These are phyloP conservation scores for Letharia lupina DNA, from an alignment of 495 filamentous ascomycete species.

Conservation along the genomic window DNA sequence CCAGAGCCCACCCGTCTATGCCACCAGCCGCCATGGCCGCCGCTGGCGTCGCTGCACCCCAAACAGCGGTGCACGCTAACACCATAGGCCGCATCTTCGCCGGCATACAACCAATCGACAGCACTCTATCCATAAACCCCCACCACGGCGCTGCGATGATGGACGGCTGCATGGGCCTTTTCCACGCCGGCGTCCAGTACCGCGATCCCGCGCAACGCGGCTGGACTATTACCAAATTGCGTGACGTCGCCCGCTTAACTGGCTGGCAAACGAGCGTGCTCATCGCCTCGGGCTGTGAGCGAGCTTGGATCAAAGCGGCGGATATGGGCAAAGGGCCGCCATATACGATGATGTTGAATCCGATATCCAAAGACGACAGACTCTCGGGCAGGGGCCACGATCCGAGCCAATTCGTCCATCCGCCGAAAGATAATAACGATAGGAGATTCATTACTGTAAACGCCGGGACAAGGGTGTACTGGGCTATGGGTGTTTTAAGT, in stretches of 20 bases:
- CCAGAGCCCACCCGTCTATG: conserved; percentile 79
- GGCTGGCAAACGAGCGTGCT: conserved; percentile 78
- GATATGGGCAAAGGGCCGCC: conserved; percentile 65
- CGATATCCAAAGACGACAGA: conserved; percentile 26
- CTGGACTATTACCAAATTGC: conserved; percentile 66
- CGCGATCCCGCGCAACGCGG: conserved; percentile 59
- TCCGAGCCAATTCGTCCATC: conserved; percentile 22
- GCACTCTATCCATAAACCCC: conserved; percentile 58
- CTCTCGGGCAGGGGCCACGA: conserved; percentile 23
- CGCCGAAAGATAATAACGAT: conserved; percentile 36
- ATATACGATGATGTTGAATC: conserved; percentile 46
- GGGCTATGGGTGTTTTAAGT: conserved; percentile 53
- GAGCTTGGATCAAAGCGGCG: conserved; percentile 65
- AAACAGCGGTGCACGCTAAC: conserved; percentile 61
- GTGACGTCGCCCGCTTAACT: conserved; percentile 67
- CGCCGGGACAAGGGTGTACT: conserved; percentile 37
- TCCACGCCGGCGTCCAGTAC: conserved; percentile 82
- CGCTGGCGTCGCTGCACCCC: conserved; percentile 58
- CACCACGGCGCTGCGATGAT: conserved; percentile 72
- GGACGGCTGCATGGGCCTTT: conserved; percentile 70
- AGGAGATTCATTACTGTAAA: conserved; percentile 43
- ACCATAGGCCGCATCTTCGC: conserved; percentile 74
- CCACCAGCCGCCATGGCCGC: conserved; percentile 85
- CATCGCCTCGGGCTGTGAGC: conserved; percentile 77
- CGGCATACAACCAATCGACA: conserved; percentile 60